Evolutionary conservation across 495 filamentous ascomycete species (phyloP), one percentile per base, ranked within the genome.

Genomic region (Corynascus novoguineensis): DNA sequence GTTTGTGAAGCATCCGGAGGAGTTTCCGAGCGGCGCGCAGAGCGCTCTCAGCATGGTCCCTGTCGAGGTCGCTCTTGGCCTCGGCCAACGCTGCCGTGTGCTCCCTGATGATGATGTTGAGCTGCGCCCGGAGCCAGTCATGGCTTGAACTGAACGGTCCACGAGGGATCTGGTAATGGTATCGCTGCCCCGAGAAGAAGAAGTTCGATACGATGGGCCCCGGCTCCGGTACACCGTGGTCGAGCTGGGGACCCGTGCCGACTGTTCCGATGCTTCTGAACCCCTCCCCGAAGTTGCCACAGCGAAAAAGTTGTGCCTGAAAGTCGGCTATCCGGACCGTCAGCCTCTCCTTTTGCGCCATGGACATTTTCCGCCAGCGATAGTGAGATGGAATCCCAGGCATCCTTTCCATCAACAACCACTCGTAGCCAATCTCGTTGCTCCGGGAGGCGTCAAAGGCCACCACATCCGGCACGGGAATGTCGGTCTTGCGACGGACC

Each of bases 381-480:
- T 73, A 58, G 29, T 62, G 53, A 1, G 78, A 69, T 0, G 70
- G 63, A 5, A 45, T 68, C 3, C 82, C 81, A 4, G 69, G 53
- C 40, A 83, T 60, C 55, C 62, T 67, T 17, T 74, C 72, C 77
- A 83, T 80, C 11, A 85, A 56, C 1, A 84, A 76, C 82, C 82
- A 86, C 71, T 84, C 82, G 57, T 79, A 82, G 10, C 76, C 77
- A 25, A 85, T 64, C 10, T 69, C 68, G 57, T 79, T 83, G 6
- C 71, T 42, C 5, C 55, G 50, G 0, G 75, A 72, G 19, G 73
- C 68, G 50, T 83, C 75, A 38, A 72, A 82, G 19, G 72, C 73
- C 22, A 74, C 58, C 21, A 84, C 71, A 2, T 63, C 61, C 5
- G 83, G 78, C 0, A 83, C 73, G 0, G 81, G 83, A 3, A 84